Evolutionary conservation across 805 yeast genomes (phyloP), one percentile per base, ranked within the genome.

Genomic region (Metahyphopichia silvanorum): DNA sequence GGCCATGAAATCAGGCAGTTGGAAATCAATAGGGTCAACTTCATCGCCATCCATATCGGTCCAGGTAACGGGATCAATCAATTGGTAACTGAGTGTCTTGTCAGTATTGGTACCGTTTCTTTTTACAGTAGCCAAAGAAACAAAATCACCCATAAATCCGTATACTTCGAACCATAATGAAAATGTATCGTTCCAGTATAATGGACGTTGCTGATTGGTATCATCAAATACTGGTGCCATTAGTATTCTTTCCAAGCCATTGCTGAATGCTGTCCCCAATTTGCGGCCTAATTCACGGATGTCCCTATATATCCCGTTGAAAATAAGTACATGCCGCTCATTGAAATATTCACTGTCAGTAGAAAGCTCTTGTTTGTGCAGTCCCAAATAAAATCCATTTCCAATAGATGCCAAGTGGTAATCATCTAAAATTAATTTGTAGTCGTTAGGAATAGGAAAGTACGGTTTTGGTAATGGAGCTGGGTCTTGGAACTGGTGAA

Each of bases 101-200:
- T 35, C 31, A 4, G 28, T 25, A 1, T 34, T 31, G 3, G 23
- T 16, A 3, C 61, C 60, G 31, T 54, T 55, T 29, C 60, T 44
- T 4, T 39, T 32, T 1, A 66, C 34, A 22, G 51, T 52, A 5
- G 53, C 35, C 9, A 64, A 25, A 4, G 41, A 43, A 22, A 51
- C 14, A n/a, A 66, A 51, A 18, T 53, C 43, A 1, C 71, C 71
- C 18, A 33, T 35, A 34, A 39, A 42, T 37, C 63, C 59, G 38
- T 63, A 66, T 7, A 63, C 24, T 38, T 65, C 71, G 34, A 46
- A 61, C 68, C 69, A 63, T 12, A 51, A 42, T 4, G 44, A 33
- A 34, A 66, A 65, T 4, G 51, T 22, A 40, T 60, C 66, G 8
- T 44, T 41, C 66, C 66, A 61, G 11, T 34, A 23, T 8, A 52